These are phyloP conservation scores for Yamadazyma mexicana DNA, from an alignment of 1,139 yeast genomes.

Conservation along the genomic window DNA sequence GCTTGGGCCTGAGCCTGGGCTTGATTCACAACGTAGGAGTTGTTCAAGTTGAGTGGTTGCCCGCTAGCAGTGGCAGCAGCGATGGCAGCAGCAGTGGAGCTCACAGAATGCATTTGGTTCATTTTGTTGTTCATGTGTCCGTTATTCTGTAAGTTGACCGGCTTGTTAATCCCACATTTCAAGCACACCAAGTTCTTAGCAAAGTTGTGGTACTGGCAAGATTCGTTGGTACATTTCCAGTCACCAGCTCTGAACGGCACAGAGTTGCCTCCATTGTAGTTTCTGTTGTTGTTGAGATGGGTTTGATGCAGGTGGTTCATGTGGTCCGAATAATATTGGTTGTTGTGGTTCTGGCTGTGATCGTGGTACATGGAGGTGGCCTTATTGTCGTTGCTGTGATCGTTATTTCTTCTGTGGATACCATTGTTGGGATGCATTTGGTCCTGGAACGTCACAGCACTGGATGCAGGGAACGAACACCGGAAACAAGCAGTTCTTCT, in stretches of 20 bases:
- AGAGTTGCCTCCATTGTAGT: slow-evolving; percentile 12
- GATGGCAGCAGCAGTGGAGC: slow-evolving; percentile 50
- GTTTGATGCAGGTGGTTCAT: slow-evolving; percentile 11
- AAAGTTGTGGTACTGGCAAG: slow-evolving; percentile 87
- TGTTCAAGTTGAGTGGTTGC: slow-evolving; percentile 41
- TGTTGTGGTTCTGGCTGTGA: slow-evolving; percentile 13
- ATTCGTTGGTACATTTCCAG: slow-evolving; percentile 84
- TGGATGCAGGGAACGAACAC: slow-evolving; percentile 85
- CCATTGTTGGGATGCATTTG: slow-evolving; percentile 22
- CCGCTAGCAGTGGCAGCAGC: slow-evolving; percentile 58
- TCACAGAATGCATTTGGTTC: slow-evolving; percentile 33
- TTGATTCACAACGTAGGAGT: slow-evolving; percentile 19
- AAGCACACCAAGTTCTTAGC: slow-evolving; percentile 87
- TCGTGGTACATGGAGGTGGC: slow-evolving; percentile 7
- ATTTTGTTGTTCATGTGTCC: slow-evolving; percentile 10
- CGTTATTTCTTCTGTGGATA: slow-evolving; percentile 3
- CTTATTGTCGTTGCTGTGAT: not conserved
- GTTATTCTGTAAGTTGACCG: slow-evolving; percentile 33
- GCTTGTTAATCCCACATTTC: slow-evolving; percentile 83
- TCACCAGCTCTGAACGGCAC: slow-evolving; percentile 97
- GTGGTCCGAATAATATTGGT: slow-evolving; percentile 2
- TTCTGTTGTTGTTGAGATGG: slow-evolving; percentile 16
- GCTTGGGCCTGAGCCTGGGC: slow-evolving; percentile 11
- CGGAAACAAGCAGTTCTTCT: slow-evolving; percentile 93
- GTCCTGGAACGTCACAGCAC: slow-evolving; percentile 66